Evolutionary conservation across 2,329 filamentous ascomycete species (phyloP).

Genomic region (Beauveria caledonica): DNA sequence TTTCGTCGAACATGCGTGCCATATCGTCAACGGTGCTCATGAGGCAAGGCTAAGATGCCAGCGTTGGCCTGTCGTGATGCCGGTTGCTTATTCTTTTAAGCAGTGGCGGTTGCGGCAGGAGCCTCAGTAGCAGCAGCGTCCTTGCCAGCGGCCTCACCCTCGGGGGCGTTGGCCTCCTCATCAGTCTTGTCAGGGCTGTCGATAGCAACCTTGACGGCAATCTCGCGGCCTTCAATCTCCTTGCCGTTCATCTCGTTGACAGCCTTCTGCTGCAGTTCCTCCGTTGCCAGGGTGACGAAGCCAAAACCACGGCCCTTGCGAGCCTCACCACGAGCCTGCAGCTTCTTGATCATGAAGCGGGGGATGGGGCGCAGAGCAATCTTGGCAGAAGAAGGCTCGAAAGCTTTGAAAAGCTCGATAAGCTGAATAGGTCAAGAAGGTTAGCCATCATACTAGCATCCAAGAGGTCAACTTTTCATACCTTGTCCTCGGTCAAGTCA

Average conservation of each 20-base stretch:
- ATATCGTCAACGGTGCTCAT: conserved; percentile 30
- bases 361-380: conserved; percentile 97
- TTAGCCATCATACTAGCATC: conserved; percentile 11
- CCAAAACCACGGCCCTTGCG: conserved; percentile 99
- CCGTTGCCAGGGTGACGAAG: conserved; percentile 90
- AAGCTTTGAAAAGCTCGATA: conserved; percentile 91
- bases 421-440: conserved; percentile 49
- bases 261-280: conserved; percentile 96
- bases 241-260: conserved; percentile 98
- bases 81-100: conserved; percentile 21
- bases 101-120: conserved; percentile 19
- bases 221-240: conserved; percentile 97
- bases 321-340: conserved; percentile 92
- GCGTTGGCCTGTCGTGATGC: conserved; percentile 1
- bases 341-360: conserved; percentile 99
- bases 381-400: conserved; percentile 91
- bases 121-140: conserved; percentile 26
- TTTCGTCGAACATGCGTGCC: conserved; percentile 31
- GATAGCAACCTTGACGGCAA: conserved; percentile 99
- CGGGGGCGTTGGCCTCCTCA: conserved; percentile 65
- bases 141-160: conserved; percentile 36
- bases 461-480: conserved; percentile 28
- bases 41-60: conserved; percentile 5
- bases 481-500: conserved; percentile 95
- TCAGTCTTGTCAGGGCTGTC: conserved; percentile 95